Evolutionary conservation across 2,329 filamentous ascomycete species (phyloP), one percentile per base, ranked within the genome.

Genomic region (Arachnopeziza araneosa): DNA sequence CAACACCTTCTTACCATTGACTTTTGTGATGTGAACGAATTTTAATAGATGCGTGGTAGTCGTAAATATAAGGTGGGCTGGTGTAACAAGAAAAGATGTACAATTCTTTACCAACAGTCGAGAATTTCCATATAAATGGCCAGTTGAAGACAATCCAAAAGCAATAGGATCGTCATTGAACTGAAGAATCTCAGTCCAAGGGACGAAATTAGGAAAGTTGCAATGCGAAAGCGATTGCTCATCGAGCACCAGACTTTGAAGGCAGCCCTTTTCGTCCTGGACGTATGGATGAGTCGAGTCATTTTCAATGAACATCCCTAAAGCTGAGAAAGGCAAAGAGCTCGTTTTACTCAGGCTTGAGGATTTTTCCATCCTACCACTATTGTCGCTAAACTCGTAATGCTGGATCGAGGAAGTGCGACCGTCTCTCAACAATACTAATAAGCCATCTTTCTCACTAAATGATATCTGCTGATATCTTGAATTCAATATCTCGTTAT

Each of bases 11-110:
- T 64, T 79, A 90, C 89, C 84, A 66, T 91, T 80, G 19, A 83
- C 66, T 60, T 79, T 76, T 2, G 84, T 81, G 54, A 98, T 76
- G 73, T 99, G 93, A 17, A 97, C 87, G 74, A 97, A 97, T 74
- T 99, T 99, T 64, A 99, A 80, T 2, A 97, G 80, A 72, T 98
- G 93, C 65, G 92, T 92, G 61, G 88, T 92, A 0, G 95, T 99
- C 0, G 95, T 99, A 70, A 93, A 92, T 60, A 98, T 85, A 17
- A 99, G 79, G 77, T 98, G 93, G 22, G 86, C 84, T 0, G 86
- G 80, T 0, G 93, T 96, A 24, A 93, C 77, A 6, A 92, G 73
- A 68, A 96, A 98, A 0, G 95, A 99, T 0, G 93, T 98, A 74
- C 92, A 96, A 68, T 95, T 96, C 73, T 90, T 91, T 17, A 87